These are phyloP conservation scores for Larix kaempferi DNA, from an alignment of 75 land plant genomes.

Conservation along the genomic window DNA sequence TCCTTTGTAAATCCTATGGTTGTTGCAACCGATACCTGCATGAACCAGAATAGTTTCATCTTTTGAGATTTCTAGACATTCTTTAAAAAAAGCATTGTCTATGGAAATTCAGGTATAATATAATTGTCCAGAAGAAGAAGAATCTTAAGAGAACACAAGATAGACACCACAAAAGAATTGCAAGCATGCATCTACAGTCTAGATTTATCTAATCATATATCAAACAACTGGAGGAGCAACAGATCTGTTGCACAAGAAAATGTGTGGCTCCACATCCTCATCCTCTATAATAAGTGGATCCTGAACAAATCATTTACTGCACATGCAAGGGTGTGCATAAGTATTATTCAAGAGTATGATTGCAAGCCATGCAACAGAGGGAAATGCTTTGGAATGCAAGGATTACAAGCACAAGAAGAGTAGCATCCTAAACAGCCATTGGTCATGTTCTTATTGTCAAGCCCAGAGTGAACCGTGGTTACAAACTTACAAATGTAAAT, in stretches of 20 bases:
- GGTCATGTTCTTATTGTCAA: too few species aligned
- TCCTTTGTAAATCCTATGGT: slow-evolving; percentile 87
- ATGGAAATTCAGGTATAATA: not conserved
- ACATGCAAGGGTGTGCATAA: too few species aligned
- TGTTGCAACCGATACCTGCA: slow-evolving; percentile 51
- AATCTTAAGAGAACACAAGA: not conserved
- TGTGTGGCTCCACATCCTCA: not conserved
- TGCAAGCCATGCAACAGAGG: not conserved
- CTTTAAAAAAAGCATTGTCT: not conserved
- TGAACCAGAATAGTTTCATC: not conserved
- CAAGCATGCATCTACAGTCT: not conserved
- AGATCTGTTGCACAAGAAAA: not conserved
- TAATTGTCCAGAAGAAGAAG: not conserved
- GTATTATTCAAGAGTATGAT: not conserved
- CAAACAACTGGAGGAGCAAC: not conserved
- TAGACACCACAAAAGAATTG: not conserved
- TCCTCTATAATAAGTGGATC: not conserved
- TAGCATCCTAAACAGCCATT: not conserved
- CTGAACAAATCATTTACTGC: not conserved
- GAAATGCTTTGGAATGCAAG: not conserved
- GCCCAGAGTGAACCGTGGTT: too few species aligned
- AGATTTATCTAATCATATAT: not conserved
- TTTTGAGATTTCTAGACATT: not conserved
- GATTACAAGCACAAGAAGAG: not conserved
- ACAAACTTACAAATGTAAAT: too few species aligned